Evolutionary conservation across 2,329 filamentous ascomycete species (phyloP).

Genomic region (Ascochyta lentis): DNA sequence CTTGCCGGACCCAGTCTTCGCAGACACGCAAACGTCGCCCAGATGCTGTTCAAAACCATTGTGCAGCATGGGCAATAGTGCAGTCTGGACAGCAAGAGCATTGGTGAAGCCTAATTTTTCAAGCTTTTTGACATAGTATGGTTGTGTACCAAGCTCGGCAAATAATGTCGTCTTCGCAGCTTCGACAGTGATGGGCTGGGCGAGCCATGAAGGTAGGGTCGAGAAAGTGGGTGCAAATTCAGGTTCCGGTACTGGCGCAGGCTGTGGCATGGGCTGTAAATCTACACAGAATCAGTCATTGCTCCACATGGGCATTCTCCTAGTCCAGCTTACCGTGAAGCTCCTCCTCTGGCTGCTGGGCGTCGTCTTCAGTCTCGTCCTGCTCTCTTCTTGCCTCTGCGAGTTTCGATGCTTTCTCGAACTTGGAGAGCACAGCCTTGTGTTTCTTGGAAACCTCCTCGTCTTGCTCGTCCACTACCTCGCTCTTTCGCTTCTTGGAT

Average conservation of each 20-base stretch:
- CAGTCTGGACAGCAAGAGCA: conserved; percentile 81
- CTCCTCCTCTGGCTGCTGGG: conserved; percentile 51
- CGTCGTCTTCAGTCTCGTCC: conserved; percentile 36
- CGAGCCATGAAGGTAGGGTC: conserved; percentile 81
- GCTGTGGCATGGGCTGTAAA: conserved; percentile 82
- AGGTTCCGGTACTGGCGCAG: conserved; percentile 65
- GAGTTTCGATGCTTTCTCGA: conserved; percentile 49
- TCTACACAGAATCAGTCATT: conserved; percentile 51
- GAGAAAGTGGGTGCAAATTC: conserved; percentile 72
- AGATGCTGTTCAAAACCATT: conserved; percentile 65
- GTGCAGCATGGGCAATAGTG: conserved; percentile 79
- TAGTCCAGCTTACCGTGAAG: conserved; percentile 55
- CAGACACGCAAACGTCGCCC: conserved; percentile 87
- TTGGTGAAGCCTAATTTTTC: conserved; percentile 71
- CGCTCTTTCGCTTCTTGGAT: conserved; percentile 46
- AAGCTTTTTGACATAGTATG: conserved; percentile 67
- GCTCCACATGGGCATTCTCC: no score
- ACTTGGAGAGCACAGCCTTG: conserved; percentile 53
- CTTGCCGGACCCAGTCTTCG: conserved; percentile 94
- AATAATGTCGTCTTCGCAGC: conserved; percentile 69
- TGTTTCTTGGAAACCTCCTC: conserved; percentile 46
- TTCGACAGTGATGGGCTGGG: conserved; percentile 73
- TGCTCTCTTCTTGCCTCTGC: conserved; percentile 29
- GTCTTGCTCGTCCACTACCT: conserved; percentile 28
- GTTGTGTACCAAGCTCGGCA: conserved; percentile 66